Percentiles rank a stretch among this genome's conserved stretches.
These are phyloP conservation scores for Lecanicillium sp. DNA, from an alignment of 2,329 filamentous ascomycete species.

Conservation along the genomic window DNA sequence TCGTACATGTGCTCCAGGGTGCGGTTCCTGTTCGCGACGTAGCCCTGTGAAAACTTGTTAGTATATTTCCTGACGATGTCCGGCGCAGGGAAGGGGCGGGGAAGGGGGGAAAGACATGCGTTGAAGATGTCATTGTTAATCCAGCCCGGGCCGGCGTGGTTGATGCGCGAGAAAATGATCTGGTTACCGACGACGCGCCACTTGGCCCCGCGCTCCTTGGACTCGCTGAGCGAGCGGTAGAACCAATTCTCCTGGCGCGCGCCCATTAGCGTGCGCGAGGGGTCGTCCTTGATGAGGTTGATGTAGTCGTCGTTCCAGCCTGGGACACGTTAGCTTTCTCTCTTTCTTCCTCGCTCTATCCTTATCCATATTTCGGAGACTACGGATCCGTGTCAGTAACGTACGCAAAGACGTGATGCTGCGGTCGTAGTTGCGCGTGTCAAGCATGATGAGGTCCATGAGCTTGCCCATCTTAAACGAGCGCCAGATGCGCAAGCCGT, in stretches of 20 bases:
- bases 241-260: constrained; percentile 70
- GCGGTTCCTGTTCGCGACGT: constrained; percentile 63
- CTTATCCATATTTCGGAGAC: neutral
- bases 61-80: neutral
- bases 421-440: constrained; percentile 63
- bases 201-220: constrained; percentile 56
- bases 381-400: neutral
- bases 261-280: constrained; percentile 65
- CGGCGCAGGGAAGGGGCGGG: neutral
- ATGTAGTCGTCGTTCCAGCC: constrained; percentile 57
- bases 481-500: constrained; percentile 63
- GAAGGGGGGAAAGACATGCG: constrained; percentile 19
- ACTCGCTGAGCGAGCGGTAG: constrained; percentile 52
- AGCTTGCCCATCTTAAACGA: constrained; percentile 60
- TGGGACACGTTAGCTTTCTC: neutral
- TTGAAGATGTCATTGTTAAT: constrained; percentile 31
- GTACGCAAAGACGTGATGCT: constrained; percentile 47
- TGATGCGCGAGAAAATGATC: constrained; percentile 57
- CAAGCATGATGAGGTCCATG: constrained; percentile 62
- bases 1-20: constrained; percentile 61
- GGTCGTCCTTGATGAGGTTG: constrained; percentile 56
- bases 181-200: constrained; percentile 71
- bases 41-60: constrained; percentile 52
- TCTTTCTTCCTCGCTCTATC: constrained; percentile 10
- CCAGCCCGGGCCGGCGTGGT: constrained; percentile 22